Conservation (phyloP, 2,329 filamentous ascomycete genomes). For the Ascochyta rabiei region DNA sequence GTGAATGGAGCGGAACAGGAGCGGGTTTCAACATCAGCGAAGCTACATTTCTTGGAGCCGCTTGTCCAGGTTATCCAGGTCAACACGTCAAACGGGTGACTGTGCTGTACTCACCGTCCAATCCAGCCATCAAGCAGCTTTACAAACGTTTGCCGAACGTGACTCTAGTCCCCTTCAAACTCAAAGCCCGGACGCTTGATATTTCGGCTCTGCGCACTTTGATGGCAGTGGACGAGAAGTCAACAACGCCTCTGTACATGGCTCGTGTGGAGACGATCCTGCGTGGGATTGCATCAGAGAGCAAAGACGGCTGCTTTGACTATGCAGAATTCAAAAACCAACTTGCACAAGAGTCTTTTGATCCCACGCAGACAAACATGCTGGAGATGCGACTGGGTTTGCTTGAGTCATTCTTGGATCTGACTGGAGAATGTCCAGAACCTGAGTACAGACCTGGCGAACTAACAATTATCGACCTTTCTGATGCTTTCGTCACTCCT, state of each 20-base stretch:
- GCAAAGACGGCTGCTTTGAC: slow-evolving; percentile 55
- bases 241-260: slow-evolving; percentile 61
- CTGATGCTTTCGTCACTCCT: slow-evolving; percentile 71
- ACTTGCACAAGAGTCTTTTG: slow-evolving; percentile 23
- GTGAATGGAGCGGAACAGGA: slow-evolving; percentile 50
- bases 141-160: slow-evolving; percentile 49
- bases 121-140: slow-evolving; percentile 24
- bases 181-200: slow-evolving; percentile 58
- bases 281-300: slow-evolving; percentile 59
- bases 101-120: slow-evolving; percentile 34
- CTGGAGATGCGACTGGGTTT: slow-evolving; percentile 66
- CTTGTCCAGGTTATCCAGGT: slow-evolving; percentile 18
- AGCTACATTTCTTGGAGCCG: slow-evolving; percentile 60
- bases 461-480: slow-evolving; percentile 73
- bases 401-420: slow-evolving; percentile 68
- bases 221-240: slow-evolving; percentile 25
- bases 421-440: slow-evolving; percentile 12
- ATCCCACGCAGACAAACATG: slow-evolving; percentile 56
- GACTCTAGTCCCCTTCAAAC: slow-evolving; percentile 53
- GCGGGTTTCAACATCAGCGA: slow-evolving; percentile 61
- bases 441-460: slow-evolving; percentile 51
- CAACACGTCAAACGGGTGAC: slow-evolving; percentile 26
- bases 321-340: slow-evolving; percentile 49
- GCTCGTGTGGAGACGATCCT: slow-evolving; percentile 54
- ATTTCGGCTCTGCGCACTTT: slow-evolving; percentile 54